Evolutionary conservation across 768 basidiomycete genomes (phyloP), one percentile per base, ranked within the genome.

Genomic region (Amanita molliuscula): DNA sequence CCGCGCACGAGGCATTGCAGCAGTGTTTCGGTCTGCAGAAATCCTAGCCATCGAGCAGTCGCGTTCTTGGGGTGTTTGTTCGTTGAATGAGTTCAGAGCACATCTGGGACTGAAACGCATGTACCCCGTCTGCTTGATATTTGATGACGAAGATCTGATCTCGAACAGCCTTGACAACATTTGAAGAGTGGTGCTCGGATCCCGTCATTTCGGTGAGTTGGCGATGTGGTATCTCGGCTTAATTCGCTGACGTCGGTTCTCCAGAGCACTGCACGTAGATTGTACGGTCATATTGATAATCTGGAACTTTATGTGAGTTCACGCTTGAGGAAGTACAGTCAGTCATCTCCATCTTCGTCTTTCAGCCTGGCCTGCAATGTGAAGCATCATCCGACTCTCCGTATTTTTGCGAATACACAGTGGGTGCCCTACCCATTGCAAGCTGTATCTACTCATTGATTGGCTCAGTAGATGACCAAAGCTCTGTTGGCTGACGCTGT

Each of bases 361-460:
- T 29, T 6, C 38, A 61, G 59, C 26, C 63, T 23, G 66, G 66
- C 33, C 53, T 67, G 15, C 65, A 66, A 53, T 64, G 61, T 13
- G 67, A 69, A 48, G 35, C 35, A 20, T 55, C 63, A 4, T 60
- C 60, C 2, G 66, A 67, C 59, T 67, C 66, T 1, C 42, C 66
- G 7, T 70, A 67, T 9, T 78, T 78, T 55, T 77, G 78, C 2
- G 79, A 79, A 16, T 83, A 76, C 61, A 83, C 84, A 3, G 63
- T 64, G 43, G 21, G 59, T 49, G n/a, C 20, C 11, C 33, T 13
- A n/a, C n/a, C 11, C 33, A 16, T 31, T 35, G 11, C 20, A 16
- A 31, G 4, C 10, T 37, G 7, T 18, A 10, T 7, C 33, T 13
- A n/a, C 21, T 48, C 20, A 34, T 31, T 38, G 20, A 38, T 41